Evolutionary conservation across 2,329 filamentous ascomycete species (phyloP), one percentile per base, ranked within the genome.

Genomic region (Ophiocordyceps camponoti-leonardi): DNA sequence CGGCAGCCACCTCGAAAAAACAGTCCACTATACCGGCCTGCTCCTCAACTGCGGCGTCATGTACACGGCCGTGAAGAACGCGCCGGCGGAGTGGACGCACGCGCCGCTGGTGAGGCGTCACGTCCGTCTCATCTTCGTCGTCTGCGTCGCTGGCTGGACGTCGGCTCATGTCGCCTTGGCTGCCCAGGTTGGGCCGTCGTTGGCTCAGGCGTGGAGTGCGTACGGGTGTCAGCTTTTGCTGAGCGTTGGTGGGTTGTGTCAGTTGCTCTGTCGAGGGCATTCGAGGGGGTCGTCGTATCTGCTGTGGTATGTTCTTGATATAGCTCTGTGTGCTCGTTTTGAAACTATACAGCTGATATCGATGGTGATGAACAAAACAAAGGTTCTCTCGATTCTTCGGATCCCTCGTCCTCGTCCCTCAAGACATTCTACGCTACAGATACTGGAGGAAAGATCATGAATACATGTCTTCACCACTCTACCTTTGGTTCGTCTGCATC

Each of bases 41-140:
- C 7, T 46, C 6, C 45, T 46, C 8, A 46, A 46, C 33, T 43
- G 41, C 41, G 41, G 41, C 31, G 45, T 46, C 41, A 46, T 46
- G 45, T 46, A 46, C 31, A 43, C 45, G 11, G 45, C 45, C 6
- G 20, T 46, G 22, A 43, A 40, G 19, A 37, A 46, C 18, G 45
- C 45, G 6, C 41, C 41, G 28, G 40, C 13, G 4, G 45, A 46
- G 16, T 46, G 45, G 45, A 33, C 31, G 4, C 45, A 46, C 18
- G 45, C 45, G 13, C 45, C 45, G n/a, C 19, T 46, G 41, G 45
- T 46, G 3, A 20, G 31, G 41, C n/a, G 41, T 2, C 28, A 43
- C n/a, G 20, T 46, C 6, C 31, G 31, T 7, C 13, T 39, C 12
- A 46, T 46, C 20, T 46, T 46, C 31, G 11, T 40, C 6, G 12